Evolutionary conservation across 495 filamentous ascomycete genomes (phyloP), one percentile per base, ranked within the genome.

Genomic region (Astrocystis sublimbata): DNA sequence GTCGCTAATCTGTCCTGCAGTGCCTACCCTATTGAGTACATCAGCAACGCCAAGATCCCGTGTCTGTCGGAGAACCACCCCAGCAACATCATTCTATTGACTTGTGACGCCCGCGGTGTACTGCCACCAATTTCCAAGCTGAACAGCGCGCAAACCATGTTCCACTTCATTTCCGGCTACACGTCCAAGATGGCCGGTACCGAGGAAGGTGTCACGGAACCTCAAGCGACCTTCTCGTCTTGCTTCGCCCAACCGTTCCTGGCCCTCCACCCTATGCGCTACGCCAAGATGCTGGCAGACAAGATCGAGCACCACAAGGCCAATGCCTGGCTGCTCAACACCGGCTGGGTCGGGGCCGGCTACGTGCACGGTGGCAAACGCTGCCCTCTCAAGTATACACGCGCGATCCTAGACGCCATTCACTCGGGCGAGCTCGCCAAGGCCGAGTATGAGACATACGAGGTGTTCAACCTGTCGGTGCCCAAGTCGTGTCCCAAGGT

Each of bases 181-280:
- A 98, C 94, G 58, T 98, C 96, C 70, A 98, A 98, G 88, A 98
- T 98, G 96, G 96, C 93, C 63, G 94, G 94, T 71, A 98, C 94
- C 47, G 94, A 98, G 80, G 90, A 97, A 55, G 94, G 94, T 75
- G 86, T 98, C 55, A 91, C 90, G 15, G 94, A 98, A 81, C 94
- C 94, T 66, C 90, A 96, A 80, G 94, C 94, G 3, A 98, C 94
- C 69, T 98, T 98, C 89, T 97, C 92, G 17, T 96, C 93, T 30
- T 98, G 94, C 89, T 98, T 98, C 79, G 94, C 96, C 49, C 94
- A 98, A 80, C 94, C 94, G 61, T 98, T 98, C 92, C 83, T 98
- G 67, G 94, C 94, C 49, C 88, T 98, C 47, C 96, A 98, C 85
- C 94, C 94, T 64, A 98, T 98, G 96, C 89, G 93, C 77, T 98